Evolutionary conservation across 2,329 filamentous ascomycete species (phyloP), one percentile per base, ranked within the genome.

Genomic region (Sordariomycetes sp.): DNA sequence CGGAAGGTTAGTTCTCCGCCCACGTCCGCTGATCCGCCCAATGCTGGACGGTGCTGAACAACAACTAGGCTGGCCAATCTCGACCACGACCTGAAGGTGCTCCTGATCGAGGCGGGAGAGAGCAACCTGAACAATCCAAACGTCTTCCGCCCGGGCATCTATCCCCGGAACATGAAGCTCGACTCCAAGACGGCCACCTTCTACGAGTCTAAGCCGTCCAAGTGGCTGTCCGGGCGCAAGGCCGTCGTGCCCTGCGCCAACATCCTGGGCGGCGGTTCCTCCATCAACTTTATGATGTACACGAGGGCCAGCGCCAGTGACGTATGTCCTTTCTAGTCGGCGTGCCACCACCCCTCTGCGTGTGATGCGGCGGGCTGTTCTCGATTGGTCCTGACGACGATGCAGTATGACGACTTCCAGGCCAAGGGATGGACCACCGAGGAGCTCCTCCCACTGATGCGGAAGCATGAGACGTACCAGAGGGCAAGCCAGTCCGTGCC

Each of bases 161-260:
- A 86, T 70, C 87, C 86, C n/a, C 74, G 76, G 52, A 90, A 90
- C 72, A 89, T 88, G 85, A 76, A 89, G 70, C 68, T 89, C 59
- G 86, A 89, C 76, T 89, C 85, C 63, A 90, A 89, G 76, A 89
- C 86, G 35, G 87, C 88, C 36, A 86, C 86, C 0, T 91, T 91
- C 70, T 92, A 91, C 67, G 82, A 90, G 69, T 90, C 86, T 53
- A 78, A 83, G 48, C 85, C 86, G 17, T 89, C 85, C 0, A 81
- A 87, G 69, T 86, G 81, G 75, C 80, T 91, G 28, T 80, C 78
- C 62, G 86, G 86, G 17, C 78, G 86, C 52, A 81, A 82, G 65
- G 86, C 86, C 24, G 78, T 89, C 52, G 86, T 90, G n/a, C 87
- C 86, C 1, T 85, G 80, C 63, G 86, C 86, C 39, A 82, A 90